These are phyloP conservation scores for Rugiboletus extremiorientalis DNA, from an alignment of 1,284 basidiomycete genomes.

Conservation along the genomic window DNA sequence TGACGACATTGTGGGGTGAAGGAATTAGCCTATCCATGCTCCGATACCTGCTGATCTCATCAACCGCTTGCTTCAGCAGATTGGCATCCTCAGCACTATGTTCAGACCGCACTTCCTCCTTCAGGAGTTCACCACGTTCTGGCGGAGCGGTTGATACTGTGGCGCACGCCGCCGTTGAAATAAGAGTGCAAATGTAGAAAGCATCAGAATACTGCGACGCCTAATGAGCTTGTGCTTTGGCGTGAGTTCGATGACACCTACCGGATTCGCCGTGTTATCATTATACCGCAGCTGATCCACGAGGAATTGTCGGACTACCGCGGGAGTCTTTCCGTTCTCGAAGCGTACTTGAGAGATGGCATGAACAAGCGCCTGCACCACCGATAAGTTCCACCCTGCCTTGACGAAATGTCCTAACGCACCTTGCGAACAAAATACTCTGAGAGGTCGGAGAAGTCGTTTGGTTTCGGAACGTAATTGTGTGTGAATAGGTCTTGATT, in stretches of 20 bases:
- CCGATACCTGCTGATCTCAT: slow-evolving; percentile 88
- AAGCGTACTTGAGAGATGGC: slow-evolving; percentile 87
- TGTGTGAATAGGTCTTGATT: slow-evolving; percentile 82
- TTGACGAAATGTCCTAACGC: slow-evolving; percentile 5
- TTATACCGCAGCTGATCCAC: slow-evolving; percentile 92
- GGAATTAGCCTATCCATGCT: slow-evolving; percentile 96
- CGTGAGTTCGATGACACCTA: slow-evolving; percentile 40
- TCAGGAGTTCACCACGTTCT: slow-evolving; percentile 74
- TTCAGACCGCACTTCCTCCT: slow-evolving; percentile 61
- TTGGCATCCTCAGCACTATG: slow-evolving; percentile 66
- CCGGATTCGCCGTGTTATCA: slow-evolving; percentile 90
- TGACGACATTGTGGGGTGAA: slow-evolving; percentile 92
- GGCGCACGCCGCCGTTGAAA: slow-evolving; percentile 80
- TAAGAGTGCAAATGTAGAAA: slow-evolving; percentile 86
- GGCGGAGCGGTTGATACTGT: slow-evolving; percentile 72
- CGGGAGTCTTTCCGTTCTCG: slow-evolving; percentile 82
- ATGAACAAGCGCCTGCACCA: slow-evolving; percentile 64
- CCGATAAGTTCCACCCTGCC: slow-evolving; percentile 5
- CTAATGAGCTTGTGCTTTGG: slow-evolving; percentile 12
- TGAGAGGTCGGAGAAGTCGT: slow-evolving; percentile 89
- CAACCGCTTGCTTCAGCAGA: slow-evolving; percentile 69
- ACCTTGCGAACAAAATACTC: slow-evolving; percentile 97
- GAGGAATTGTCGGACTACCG: slow-evolving; percentile 87
- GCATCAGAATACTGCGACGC: slow-evolving; percentile 80
- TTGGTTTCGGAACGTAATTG: slow-evolving; percentile 87